Evolutionary conservation across 768 basidiomycete genomes (phyloP).

Genomic region (Goffeauzyma gilvescens): DNA sequence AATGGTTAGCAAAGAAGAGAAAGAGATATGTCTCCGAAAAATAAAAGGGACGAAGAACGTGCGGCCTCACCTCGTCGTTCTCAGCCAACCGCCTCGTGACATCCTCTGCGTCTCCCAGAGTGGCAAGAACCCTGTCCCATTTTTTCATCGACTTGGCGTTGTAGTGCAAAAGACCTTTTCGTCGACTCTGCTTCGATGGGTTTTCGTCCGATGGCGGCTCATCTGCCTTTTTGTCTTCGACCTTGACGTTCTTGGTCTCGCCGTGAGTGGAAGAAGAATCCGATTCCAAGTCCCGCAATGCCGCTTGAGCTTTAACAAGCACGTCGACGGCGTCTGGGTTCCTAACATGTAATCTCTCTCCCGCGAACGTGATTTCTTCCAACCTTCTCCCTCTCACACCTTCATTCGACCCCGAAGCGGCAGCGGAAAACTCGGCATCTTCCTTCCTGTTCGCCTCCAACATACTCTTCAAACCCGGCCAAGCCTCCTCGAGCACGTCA

Average conservation of each 20-base stretch:
- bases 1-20: no score
- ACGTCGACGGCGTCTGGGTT: slow-evolving; percentile 83
- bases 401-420: slow-evolving; percentile 18
- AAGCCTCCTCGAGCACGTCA: slow-evolving; percentile 37
- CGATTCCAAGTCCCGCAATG: slow-evolving; percentile 46
- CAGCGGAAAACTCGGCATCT: slow-evolving; percentile 39
- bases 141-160: slow-evolving; percentile 49
- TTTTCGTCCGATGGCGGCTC: no score
- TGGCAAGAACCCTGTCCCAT: slow-evolving; percentile 65
- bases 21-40: no score
- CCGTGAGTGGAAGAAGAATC: no score
- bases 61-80: slow-evolving; percentile 52
- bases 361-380: slow-evolving; percentile 54
- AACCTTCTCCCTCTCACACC: slow-evolving; percentile 39
- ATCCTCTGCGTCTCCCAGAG: slow-evolving; percentile 75
- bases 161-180: slow-evolving; percentile 31
- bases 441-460: slow-evolving; percentile 41
- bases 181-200: no score
- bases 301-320: slow-evolving; percentile 61
- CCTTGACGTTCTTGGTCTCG: no score
- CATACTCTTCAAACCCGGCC: slow-evolving; percentile 46
- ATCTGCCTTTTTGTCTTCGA: no score
- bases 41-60: not conserved
- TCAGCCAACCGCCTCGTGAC: slow-evolving; percentile 62
- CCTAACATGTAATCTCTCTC: slow-evolving; percentile 59